Evolutionary conservation across 1,284 basidiomycete species (phyloP).

Genomic region (Ustilago nuda): DNA sequence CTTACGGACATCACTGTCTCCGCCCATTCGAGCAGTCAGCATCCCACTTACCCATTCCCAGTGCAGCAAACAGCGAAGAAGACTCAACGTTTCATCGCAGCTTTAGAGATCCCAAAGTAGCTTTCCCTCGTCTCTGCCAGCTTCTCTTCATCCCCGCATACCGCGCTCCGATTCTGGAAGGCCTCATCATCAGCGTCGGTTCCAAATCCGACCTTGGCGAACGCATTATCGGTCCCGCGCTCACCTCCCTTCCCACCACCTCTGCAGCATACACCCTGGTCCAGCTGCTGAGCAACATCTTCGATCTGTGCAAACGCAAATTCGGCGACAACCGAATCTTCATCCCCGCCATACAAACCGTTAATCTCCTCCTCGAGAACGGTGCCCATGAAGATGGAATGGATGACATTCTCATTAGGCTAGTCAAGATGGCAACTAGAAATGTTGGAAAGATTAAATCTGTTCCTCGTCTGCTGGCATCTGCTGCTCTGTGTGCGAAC

Average conservation of each 20-base stretch:
- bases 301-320: conserved; percentile 21
- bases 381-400: conserved; percentile 8
- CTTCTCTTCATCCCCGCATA: conserved; percentile 35
- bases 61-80: not conserved
- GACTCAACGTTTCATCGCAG: not conserved
- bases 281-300: conserved; percentile 28
- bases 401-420: not conserved
- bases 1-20: conserved; percentile 6
- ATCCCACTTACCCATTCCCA: not conserved
- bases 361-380: conserved; percentile 52
- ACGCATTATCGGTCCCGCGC: conserved; percentile 32
- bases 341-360: conserved; percentile 44
- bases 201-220: conserved; percentile 53
- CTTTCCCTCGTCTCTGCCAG: conserved; percentile 18
- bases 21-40: not conserved
- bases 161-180: conserved; percentile 28
- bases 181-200: conserved; percentile 42
- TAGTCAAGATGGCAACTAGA: conserved; percentile 26
- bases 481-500: conserved; percentile 27
- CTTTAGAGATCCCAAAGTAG: conserved; percentile 37
- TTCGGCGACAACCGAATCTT: conserved; percentile 55
- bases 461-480: conserved; percentile 18
- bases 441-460: conserved; percentile 25
- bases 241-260: conserved; percentile 5
- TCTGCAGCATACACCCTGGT: not conserved